These are phyloP conservation scores for Suhomyces coccinellae DNA, from an alignment of 1,139 yeast genomes.

Conservation along the genomic window DNA sequence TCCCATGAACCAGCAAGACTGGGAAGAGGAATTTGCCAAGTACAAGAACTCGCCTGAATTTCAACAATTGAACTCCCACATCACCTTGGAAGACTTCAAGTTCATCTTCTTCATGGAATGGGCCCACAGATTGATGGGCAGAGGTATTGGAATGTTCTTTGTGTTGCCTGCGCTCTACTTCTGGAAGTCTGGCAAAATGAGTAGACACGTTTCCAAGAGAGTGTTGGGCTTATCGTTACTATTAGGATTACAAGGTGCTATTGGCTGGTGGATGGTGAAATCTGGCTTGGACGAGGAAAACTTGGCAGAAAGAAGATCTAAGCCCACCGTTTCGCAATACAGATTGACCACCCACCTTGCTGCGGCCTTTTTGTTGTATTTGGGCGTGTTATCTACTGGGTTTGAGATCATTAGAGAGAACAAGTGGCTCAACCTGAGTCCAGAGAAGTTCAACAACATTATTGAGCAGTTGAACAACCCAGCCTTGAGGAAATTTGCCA, in stretches of 20 bases:
- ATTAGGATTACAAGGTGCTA: slow-evolving; percentile 89
- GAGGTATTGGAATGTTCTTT: slow-evolving; percentile 82
- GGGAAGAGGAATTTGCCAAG: slow-evolving; percentile 82
- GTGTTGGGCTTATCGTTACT: slow-evolving; percentile 71
- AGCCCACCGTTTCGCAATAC: slow-evolving; percentile 96
- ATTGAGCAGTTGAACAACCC: slow-evolving; percentile 55
- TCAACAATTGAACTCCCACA: slow-evolving; percentile 82
- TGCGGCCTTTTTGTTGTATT: slow-evolving; percentile 85
- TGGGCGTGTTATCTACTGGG: slow-evolving; percentile 90
- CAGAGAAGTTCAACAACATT: slow-evolving; percentile 53
- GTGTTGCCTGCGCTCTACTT: slow-evolving; percentile 85
- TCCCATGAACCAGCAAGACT: slow-evolving; percentile 73
- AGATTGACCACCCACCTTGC: slow-evolving; percentile 92
- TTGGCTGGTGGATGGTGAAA: slow-evolving; percentile 99
- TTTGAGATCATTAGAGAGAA: slow-evolving; percentile 78
- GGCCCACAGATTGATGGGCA: slow-evolving; percentile 92
- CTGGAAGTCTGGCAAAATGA: slow-evolving; percentile 64
- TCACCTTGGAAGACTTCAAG: slow-evolving; percentile 89
- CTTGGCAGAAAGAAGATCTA: slow-evolving; percentile 75
- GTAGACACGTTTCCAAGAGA: slow-evolving; percentile 65
- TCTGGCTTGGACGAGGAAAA: slow-evolving; percentile 88
- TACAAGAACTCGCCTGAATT: slow-evolving; percentile 91
- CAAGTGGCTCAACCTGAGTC: slow-evolving; percentile 52
- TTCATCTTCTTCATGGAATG: slow-evolving; percentile 97
- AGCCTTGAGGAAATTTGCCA: slow-evolving; percentile 56